Conservation (phyloP, 306 rosid species). For the Fragaria ananassa region DNA sequence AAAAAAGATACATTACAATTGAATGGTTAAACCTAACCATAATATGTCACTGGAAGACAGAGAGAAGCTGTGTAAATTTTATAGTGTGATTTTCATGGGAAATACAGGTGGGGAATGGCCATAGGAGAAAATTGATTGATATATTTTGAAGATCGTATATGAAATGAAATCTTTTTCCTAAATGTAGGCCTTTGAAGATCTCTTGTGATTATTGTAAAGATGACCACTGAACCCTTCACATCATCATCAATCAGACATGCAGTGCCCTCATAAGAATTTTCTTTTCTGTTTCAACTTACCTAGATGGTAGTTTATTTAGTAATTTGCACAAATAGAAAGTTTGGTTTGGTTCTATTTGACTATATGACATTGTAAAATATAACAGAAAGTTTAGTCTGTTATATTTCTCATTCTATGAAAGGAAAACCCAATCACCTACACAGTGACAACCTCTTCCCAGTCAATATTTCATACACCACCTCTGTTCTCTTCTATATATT, state of each 20-base stretch:
- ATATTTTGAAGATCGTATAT: conserved; percentile 7
- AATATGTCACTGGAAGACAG: background rate
- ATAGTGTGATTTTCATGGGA: background rate
- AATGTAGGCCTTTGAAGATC: background rate
- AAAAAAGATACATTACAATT: background rate
- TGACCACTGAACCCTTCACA: background rate
- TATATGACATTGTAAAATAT: background rate
- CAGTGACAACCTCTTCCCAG: background rate
- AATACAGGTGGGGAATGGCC: background rate
- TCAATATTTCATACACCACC: background rate
- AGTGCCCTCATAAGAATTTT: too few species aligned
- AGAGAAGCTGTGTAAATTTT: conserved; percentile 15
- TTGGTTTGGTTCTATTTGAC: background rate
- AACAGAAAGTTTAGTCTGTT: background rate
- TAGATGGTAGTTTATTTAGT: background rate
- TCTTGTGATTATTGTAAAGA: background rate
- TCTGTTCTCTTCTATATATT: too few species aligned
- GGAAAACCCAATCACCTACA: background rate
- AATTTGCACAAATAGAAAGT: background rate
- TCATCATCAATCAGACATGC: background rate
- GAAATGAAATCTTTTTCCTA: conserved; percentile 17
- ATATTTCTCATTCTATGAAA: too few species aligned
- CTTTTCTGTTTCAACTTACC: too few species aligned
- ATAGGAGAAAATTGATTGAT: conserved; percentile 17
- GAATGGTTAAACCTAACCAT: background rate